Conservation (phyloP, 352 stramenopile genomes). For the Blastocystis sp. region DNA sequence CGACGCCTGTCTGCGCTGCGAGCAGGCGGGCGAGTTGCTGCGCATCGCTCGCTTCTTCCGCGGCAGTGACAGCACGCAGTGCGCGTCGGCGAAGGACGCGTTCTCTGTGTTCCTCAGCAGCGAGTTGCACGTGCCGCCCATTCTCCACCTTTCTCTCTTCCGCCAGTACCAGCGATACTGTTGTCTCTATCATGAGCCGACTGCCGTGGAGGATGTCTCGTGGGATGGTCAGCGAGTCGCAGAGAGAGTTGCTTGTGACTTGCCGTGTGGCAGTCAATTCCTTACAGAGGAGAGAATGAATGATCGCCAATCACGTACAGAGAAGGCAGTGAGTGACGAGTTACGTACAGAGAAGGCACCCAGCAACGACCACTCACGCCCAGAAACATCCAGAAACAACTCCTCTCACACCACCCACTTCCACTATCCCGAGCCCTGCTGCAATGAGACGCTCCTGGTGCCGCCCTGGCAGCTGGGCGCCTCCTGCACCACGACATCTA, state of each 20-base stretch:
- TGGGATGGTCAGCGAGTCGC: not conserved
- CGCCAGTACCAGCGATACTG: constrained; percentile 5
- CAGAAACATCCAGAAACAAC: too few species aligned
- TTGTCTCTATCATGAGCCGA: not conserved
- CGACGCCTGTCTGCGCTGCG: not conserved
- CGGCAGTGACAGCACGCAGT: not conserved
- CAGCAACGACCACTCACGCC: too few species aligned
- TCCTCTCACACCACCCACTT: not conserved
- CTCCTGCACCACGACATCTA: not conserved
- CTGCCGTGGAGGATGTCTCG: not conserved
- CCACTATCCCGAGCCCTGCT: constrained; percentile 11
- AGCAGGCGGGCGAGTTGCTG: not conserved
- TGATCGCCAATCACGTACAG: not conserved
- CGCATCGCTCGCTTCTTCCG: not conserved
- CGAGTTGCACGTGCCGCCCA: constrained; percentile 1
- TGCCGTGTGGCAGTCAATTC: too few species aligned
- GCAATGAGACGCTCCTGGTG: constrained; percentile 14
- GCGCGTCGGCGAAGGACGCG: not conserved
- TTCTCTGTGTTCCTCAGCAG: not conserved
- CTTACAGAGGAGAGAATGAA: not conserved
- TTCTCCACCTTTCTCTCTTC: constrained; percentile 38
- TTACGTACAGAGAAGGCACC: too few species aligned
- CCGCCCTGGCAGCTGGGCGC: not conserved
- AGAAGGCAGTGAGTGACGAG: not conserved
- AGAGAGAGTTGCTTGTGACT: too few species aligned